Conservation (phyloP, 805 yeast species). For the Ogataea polymorpha region DNA sequence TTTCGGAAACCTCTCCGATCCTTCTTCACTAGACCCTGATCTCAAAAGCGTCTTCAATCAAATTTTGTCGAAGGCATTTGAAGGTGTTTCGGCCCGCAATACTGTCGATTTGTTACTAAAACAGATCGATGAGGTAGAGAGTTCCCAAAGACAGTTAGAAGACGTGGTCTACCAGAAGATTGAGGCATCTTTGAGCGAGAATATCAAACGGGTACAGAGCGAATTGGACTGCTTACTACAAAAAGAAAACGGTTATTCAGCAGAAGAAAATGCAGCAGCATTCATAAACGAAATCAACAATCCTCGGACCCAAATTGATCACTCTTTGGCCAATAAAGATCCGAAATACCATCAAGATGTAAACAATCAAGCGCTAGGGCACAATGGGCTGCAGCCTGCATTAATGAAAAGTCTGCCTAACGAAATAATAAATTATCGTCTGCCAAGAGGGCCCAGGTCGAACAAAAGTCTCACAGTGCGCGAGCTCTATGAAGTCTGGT, state of each 20-base stretch:
- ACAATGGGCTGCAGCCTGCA: not conserved
- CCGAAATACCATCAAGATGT: not conserved
- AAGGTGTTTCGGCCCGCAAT: not conserved
- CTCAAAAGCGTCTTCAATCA: not conserved
- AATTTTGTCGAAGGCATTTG: not conserved
- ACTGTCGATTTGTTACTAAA: not conserved
- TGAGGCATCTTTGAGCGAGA: not conserved
- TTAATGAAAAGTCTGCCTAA: slow-evolving; percentile 1
- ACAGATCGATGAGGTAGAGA: not conserved
- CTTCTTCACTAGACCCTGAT: not conserved
- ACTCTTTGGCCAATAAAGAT: not conserved
- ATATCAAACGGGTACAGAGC: not conserved
- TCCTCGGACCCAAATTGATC: not conserved
- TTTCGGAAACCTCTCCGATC: no score
- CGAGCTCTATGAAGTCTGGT: slow-evolving; percentile 16
- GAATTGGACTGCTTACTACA: not conserved
- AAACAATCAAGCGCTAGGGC: not conserved
- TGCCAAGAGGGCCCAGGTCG: slow-evolving; percentile 17
- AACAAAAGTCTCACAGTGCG: slow-evolving; percentile 13
- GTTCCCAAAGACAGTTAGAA: not conserved
- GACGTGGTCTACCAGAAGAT: not conserved
- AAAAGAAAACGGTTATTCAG: not conserved
- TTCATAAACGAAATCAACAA: not conserved
- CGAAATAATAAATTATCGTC: slow-evolving; percentile 9
- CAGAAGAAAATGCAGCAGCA: not conserved